A percentile compares a stretch with the other conserved stretches of the same genome.
phyloP scores from a whole-genome alignment of 768 basidiomycete species.

The Rhodotorula graminis region DNA sequence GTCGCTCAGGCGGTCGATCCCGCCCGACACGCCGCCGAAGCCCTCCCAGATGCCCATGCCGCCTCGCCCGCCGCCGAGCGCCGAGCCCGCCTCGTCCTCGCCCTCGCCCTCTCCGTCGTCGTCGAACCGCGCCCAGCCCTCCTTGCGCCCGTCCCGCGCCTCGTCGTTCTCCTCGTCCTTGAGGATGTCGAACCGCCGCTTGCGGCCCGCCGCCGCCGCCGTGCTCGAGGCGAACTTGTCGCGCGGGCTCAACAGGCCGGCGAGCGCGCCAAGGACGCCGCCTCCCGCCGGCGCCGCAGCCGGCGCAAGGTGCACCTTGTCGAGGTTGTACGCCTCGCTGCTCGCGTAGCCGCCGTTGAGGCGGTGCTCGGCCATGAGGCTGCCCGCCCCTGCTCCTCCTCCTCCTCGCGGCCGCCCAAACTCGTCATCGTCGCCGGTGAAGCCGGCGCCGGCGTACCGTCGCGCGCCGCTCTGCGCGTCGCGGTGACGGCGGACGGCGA shows the following conservation, averaged over 20 bases:
- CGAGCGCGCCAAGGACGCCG: background rate
- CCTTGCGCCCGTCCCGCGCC: background rate
- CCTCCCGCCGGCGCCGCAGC: background rate
- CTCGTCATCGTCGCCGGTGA: background rate
- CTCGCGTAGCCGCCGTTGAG: background rate
- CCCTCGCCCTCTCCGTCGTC: conserved; percentile 1
- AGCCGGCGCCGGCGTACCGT: background rate
- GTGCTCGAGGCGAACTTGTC: background rate
- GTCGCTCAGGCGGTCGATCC: background rate
- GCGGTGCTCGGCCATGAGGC: conserved; percentile 21
- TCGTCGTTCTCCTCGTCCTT: conserved; percentile 26
- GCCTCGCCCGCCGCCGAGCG: background rate
- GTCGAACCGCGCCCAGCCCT: conserved; percentile 23
- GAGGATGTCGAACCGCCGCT: conserved; percentile 32
- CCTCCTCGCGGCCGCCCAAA: background rate
- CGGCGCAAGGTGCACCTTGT: background rate
- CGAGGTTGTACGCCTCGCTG: conserved; percentile 18
- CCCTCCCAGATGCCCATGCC: conserved; percentile 30
- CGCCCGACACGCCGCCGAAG: background rate
- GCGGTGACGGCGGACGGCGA: conserved; percentile 11
- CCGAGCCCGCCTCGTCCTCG: background rate
- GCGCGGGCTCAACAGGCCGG: background rate
- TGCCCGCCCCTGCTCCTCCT: background rate
- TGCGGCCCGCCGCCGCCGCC: background rate
- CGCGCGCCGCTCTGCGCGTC: background rate